Evolutionary conservation across 169 alveolate genomes (phyloP), one percentile per base, ranked within the genome.

Genomic region (Plasmodium gaboni): DNA sequence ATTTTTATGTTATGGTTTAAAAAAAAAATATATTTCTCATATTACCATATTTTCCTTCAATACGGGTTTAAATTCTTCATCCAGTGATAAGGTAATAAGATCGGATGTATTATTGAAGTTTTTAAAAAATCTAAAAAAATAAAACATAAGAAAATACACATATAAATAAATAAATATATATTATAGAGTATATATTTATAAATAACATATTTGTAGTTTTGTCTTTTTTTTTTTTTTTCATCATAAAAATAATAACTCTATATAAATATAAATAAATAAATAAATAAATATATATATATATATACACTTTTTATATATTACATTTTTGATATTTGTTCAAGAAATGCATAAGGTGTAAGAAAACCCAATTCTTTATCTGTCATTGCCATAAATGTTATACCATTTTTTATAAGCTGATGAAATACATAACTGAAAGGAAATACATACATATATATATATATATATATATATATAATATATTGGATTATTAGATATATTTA

Each of bases 331-430:
- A 80, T 69, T 80, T 80, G 85, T 68, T 80, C 90, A 68, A 80
- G 65, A 80, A 80, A 80, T 2, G 85, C 83, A 61, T 80, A 80
- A 42, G 90, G 90, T 0, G 83, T 80, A 68, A 80, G 55, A 60
- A 80, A 80, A 19, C 90, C 90, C 38, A 80, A 71, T 68, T 80
- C 90, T 51, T 69, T 80, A 50, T 80, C 90, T 2, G 90, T 55
- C 90, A 80, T 80, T 26, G 90, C 83, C 90, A 80, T 80, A 67
- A 80, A 80, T 12, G 90, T 80, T 46, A 80, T 67, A 13, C 90
- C 90, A 80, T 80, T 80, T 80, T 80, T 80, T 72, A 80, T 68
- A 38, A 80, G 90, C 51, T 80, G 90, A 42, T 80, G 90, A 80
- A 80, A 80, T 38, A 80, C 90, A 42, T 80, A 80, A 38, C 90